Percentiles rank a stretch among this genome's conserved stretches.
These are phyloP conservation scores for Crataegus laevigata DNA, from an alignment of 306 rosid species.

Conservation along the genomic window DNA sequence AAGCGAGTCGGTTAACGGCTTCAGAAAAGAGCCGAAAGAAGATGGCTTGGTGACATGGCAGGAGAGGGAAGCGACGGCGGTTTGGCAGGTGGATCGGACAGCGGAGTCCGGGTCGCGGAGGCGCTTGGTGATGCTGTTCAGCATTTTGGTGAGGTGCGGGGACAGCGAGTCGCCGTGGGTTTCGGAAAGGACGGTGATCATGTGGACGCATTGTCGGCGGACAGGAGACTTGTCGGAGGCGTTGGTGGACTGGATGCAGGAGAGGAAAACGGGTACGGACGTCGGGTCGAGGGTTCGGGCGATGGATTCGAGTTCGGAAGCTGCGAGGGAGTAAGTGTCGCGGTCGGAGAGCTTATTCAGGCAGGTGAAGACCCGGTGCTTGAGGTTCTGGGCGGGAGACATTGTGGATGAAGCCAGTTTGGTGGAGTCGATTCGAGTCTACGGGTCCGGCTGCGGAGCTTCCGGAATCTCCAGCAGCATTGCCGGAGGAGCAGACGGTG, in stretches of 20 bases:
- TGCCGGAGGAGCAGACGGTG: constrained; percentile 37
- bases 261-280: constrained; percentile 56
- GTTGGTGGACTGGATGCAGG: constrained; percentile 77
- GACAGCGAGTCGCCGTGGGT: constrained; percentile 62
- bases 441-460: constrained; percentile 6
- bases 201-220: constrained; percentile 71
- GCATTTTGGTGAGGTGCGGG: constrained; percentile 65
- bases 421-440: neutral
- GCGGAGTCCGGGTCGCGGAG: constrained; percentile 89
- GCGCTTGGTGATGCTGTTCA: constrained; percentile 51
- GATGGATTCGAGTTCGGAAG: constrained; percentile 60
- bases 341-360: constrained; percentile 95
- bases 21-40: constrained; percentile 54
- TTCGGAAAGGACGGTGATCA: constrained; percentile 63
- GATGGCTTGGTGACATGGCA: constrained; percentile 63
- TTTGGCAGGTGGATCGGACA: constrained; percentile 86
- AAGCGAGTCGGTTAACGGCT: constrained; percentile 73
- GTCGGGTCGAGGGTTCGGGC: constrained; percentile 53
- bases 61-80: constrained; percentile 63
- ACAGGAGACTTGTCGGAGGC: constrained; percentile 78
- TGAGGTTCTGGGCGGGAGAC: constrained; percentile 55
- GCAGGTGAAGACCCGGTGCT: constrained; percentile 72
- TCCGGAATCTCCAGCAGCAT: constrained; percentile 50
- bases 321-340: constrained; percentile 71
- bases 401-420: constrained; percentile 13